A percentile compares a stretch with the other conserved stretches of the same genome.
phyloP scores from a whole-genome alignment of 1,284 basidiomycete genomes.

The Pseudozyma pruni region DNA sequence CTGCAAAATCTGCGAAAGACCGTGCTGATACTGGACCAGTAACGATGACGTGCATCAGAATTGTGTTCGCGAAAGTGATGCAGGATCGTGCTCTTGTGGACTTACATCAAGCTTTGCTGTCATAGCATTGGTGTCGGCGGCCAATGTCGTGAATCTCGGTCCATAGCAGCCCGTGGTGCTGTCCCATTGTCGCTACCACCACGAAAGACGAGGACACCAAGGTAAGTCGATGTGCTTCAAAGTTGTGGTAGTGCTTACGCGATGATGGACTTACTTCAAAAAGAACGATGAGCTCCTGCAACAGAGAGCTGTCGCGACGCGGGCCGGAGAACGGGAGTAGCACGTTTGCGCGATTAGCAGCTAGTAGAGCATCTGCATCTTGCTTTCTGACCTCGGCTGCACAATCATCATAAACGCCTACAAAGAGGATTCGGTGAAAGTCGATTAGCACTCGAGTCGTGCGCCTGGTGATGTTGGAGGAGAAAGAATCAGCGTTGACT shows the following conservation, averaged over 20 bases:
- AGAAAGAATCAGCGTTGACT: neutral
- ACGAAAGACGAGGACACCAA: neutral
- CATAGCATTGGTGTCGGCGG: neutral
- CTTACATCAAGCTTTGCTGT: conserved; percentile 2
- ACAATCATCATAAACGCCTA: conserved; percentile 28
- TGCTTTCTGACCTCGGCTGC: neutral
- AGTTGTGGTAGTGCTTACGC: no score
- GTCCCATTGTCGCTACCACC: neutral
- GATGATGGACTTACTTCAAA: conserved; percentile 7
- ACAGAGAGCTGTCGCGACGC: neutral
- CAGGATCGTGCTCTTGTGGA: no score
- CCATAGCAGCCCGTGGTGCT: neutral
- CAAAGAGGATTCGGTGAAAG: neutral
- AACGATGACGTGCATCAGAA: no score
- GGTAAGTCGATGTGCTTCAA: neutral
- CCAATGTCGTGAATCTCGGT: neutral
- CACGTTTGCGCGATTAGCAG: neutral
- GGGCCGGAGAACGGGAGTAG: conserved; percentile 2
- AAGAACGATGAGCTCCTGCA: conserved; percentile 9
- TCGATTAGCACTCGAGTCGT: neutral
- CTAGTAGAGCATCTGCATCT: neutral
- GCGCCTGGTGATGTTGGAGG: neutral
- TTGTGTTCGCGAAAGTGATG: no score
- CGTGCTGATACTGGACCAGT: conserved; percentile 13
- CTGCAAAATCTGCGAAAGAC: conserved; percentile 25